Evolutionary conservation across 331 rosid species (phyloP).

Genomic region (Phaseolus coccineus): DNA sequence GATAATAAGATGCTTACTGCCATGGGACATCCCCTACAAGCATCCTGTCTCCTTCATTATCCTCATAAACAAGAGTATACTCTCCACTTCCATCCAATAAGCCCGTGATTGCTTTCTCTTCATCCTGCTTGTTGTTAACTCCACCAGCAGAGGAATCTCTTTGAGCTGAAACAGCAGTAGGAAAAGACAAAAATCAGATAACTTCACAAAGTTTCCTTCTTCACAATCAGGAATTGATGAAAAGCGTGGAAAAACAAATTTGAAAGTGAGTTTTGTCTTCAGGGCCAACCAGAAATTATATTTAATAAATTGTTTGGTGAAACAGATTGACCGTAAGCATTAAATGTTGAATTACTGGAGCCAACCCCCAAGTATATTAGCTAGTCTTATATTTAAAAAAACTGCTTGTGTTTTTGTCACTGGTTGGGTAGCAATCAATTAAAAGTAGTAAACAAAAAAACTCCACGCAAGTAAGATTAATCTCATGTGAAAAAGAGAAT

Average conservation of each 20-base stretch:
- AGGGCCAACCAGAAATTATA: not conserved
- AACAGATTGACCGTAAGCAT: conserved; percentile 40
- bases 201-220: not conserved
- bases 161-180: conserved; percentile 65
- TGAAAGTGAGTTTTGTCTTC: conserved; percentile 13
- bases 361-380: not conserved
- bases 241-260: not conserved
- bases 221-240: not conserved
- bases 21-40: conserved; percentile 99
- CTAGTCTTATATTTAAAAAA: not conserved
- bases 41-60: conserved; percentile 99
- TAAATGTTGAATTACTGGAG: conserved; percentile 33
- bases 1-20: conserved; percentile 82
- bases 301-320: conserved; percentile 46
- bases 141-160: conserved; percentile 73
- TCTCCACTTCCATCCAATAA: conserved; percentile 87
- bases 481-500: not conserved
- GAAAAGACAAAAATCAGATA: conserved; percentile 24
- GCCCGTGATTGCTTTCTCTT: conserved; percentile 67
- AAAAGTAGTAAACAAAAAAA: not conserved
- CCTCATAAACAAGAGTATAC: conserved; percentile 97
- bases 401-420: not conserved
- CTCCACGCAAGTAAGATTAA: not conserved
- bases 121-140: conserved; percentile 60
- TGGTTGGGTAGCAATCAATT: conserved; percentile 1